Evolutionary conservation across 768 basidiomycete genomes (phyloP), one percentile per base, ranked within the genome.

Genomic region (Mycena capillaripes): DNA sequence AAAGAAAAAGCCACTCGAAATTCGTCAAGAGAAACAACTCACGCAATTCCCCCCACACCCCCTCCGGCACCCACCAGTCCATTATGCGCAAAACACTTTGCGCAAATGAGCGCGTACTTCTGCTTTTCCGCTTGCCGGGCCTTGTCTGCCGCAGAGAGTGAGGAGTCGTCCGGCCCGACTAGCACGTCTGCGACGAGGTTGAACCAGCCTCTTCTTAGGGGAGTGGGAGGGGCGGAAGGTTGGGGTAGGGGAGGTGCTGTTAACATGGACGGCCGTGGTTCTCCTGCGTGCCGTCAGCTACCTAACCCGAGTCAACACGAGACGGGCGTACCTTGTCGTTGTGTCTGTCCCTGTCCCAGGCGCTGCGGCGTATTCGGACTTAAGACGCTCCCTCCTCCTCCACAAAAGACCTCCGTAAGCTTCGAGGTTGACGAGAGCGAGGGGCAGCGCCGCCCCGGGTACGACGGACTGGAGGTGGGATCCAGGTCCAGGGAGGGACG

Each of bases 111-210:
- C 2, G 96, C 96, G 76, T 95, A 97, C 19, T 61, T 59, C 66
- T 88, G 87, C 38, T 78, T 89, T 80, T 44, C 66, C n/a, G n/a
- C n/a, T n/a, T n/a, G n/a, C n/a, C n/a, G n/a, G n/a, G n/a, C n/a
- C 10, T 27, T 29, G 14, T 78, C 89, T 79, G 79, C 86, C 76
- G 77, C 88, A 71, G 88, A 83, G n/a, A n/a, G n/a, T n/a, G n/a
- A n/a, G 34, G 82, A 84, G 27, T 93, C 92, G 57, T 94, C 93
- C 61, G 95, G 95, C 21, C 96, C 96, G 3, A 97, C 86, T 48
- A 97, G 84, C 5, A 92, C 93, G 79, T 97, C 96, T 0, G 95
- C 96, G 29, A 97, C 79, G 76, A 93, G 93, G 83, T 97, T 96
- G 77, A 92, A 94, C 93, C 95, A 94, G 50, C 90, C 91, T 74